phyloP scores from a whole-genome alignment of 2,329 filamentous ascomycete species.

The Epichloe sp. region DNA sequence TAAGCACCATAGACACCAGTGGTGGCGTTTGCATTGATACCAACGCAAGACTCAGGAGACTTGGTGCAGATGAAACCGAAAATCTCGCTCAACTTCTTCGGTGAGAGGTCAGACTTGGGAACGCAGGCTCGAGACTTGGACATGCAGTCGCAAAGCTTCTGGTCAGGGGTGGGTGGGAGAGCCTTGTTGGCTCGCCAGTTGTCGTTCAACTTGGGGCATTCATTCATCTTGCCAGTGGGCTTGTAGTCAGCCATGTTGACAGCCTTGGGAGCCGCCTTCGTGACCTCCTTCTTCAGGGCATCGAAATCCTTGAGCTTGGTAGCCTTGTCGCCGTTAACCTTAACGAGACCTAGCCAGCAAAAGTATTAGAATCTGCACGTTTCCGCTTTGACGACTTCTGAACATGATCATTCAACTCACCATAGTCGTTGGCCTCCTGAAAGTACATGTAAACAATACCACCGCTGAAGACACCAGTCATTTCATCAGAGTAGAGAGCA shows the following conservation, averaged over 20 bases:
- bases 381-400: neutral
- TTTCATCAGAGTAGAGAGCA: constrained; percentile 65
- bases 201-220: constrained; percentile 54
- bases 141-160: constrained; percentile 77
- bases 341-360: constrained; percentile 47
- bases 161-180: constrained; percentile 74
- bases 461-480: constrained; percentile 82
- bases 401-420: constrained; percentile 26
- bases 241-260: constrained; percentile 56
- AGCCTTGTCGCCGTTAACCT: constrained; percentile 43
- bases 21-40: constrained; percentile 54
- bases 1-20: constrained; percentile 63
- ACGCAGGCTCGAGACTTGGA: constrained; percentile 57
- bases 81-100: constrained; percentile 48
- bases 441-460: constrained; percentile 99
- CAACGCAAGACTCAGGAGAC: constrained; percentile 43
- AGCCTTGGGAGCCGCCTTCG: constrained; percentile 50
- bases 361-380: neutral
- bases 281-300: constrained; percentile 56
- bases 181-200: constrained; percentile 52
- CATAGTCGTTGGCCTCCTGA: constrained; percentile 81
- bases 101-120: constrained; percentile 42
- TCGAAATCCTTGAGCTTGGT: constrained; percentile 62
- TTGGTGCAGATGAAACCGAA: constrained; percentile 64
- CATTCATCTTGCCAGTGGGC: constrained; percentile 54